Percentiles rank a stretch among this genome's conserved stretches.
phyloP scores from a whole-genome alignment of 371 early-diverging fungal genomes.

The Smittium mucronatum region DNA sequence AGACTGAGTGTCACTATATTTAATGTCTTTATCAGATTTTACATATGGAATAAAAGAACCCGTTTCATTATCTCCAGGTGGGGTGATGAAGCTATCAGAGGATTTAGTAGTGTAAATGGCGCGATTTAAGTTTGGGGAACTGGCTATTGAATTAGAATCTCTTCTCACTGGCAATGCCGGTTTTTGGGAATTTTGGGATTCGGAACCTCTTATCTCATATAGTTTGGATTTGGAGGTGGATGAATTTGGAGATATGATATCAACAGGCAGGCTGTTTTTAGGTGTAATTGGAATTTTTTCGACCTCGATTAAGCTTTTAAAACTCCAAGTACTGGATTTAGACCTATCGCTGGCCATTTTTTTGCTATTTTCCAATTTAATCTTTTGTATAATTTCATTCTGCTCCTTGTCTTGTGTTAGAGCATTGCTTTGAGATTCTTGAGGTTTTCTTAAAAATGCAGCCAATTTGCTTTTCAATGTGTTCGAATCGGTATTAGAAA shows the following conservation, averaged over 20 bases:
- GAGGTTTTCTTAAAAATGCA: background rate
- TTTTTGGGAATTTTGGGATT: background rate
- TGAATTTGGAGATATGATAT: background rate
- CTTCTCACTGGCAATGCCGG: background rate
- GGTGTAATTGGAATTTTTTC: background rate
- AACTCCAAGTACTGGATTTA: background rate
- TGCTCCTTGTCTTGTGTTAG: background rate
- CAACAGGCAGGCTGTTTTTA: background rate
- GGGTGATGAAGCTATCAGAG: no score
- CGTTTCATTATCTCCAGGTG: no score
- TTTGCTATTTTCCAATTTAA: background rate
- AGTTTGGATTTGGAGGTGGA: background rate
- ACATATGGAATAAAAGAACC: no score
- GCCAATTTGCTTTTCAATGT: background rate
- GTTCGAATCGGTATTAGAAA: background rate
- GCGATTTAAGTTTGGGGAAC: no score
- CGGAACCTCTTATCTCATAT: background rate
- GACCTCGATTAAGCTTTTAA: background rate
- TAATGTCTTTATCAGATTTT: no score
- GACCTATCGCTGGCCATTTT: background rate
- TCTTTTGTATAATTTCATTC: background rate
- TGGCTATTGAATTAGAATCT: background rate
- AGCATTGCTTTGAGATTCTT: background rate
- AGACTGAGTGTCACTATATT: no score
- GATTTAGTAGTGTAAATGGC: no score